Evolutionary conservation across 768 basidiomycete species (phyloP), one percentile per base, ranked within the genome.

Genomic region (Kwoniella dendrophila): DNA sequence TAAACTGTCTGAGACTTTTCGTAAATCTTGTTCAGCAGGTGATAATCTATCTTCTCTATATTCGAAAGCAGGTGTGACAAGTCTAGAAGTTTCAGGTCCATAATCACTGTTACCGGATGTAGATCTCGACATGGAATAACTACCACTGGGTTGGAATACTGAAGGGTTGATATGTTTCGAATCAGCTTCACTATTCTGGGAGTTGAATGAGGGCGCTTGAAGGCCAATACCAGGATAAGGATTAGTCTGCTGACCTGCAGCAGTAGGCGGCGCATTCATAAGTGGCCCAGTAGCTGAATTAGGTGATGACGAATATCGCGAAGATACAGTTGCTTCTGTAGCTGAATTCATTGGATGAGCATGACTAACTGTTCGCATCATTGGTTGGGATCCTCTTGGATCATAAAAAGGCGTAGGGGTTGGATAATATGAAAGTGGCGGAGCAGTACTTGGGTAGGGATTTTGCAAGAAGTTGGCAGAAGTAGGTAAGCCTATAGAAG

Each of bases 271-370:
- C 24, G 30, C 51, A 18, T 62, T 62, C 48, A 51, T 36, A 34
- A 62, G 41, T 0, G 16, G 51, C 12, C 40, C 62, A 29, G 38
- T 43, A 24, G 67, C 51, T 11, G 67, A 67, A 45, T 72, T 65
- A 2, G 73, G 73, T n/a, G 73, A 75, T n/a, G 71, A 64, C 4
- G 71, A 72, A 50, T 72, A 75, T 29, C 73, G 56, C 20, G 71
- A 67, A 1, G 71, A 71, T 18, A 53, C 61, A 2, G 70, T 71
- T 1, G 64, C 68, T 12, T 74, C 73, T 18, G 66, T 72, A 11
- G 73, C 73, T 1, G 73, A 75, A 32, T 68, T 53, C 64, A 75
- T 70, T 0, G 73, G 73, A 43, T 72, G 71, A 26, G 69, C 71
- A 55, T 75, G 73, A 26, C 70, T 70, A 33, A 72, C 38, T 3